Evolutionary conservation across 2,329 filamentous ascomycete genomes (phyloP), one percentile per base, ranked within the genome.

Genomic region (Blastomyces silverae): DNA sequence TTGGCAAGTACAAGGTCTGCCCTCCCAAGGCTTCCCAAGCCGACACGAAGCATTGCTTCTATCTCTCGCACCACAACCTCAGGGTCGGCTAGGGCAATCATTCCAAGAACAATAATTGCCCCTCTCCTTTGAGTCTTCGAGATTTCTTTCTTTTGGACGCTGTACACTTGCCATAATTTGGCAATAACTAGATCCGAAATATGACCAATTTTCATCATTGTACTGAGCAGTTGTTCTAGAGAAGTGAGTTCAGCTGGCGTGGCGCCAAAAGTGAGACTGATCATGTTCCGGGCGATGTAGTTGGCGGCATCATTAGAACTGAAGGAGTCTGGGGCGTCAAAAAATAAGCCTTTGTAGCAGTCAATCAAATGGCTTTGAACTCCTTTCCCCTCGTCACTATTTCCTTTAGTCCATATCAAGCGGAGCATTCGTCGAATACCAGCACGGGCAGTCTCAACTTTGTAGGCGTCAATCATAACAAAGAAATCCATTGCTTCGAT

Each of bases 401-500:
- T 99, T 70, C 94, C 93, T 79, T 99, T 99, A 68, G 94, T 99
- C 94, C 94, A 99, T 76, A 99, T 99, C 25, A 99, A 83, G 63
- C 93, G 88, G 68, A 99, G 83, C 94, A 99, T 99, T 65, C 92
- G 89, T 66, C 93, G 86, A 72, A 99, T 97, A 65, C 95, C 94
- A 50, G 89, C 80, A 76, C 96, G 92, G 73, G 95, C 92, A 70
- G 94, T 91, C 75, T 97, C 90, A 65, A 99, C 89, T 76, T 95
- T 94, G 82, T 97, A 97, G 6, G 92, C 93, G 75, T 99, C 92
- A 56, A 94, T 89, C 56, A 96, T 87, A 70, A 95, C 92, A 70
- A 99, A 96, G 78, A 95, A 99, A 75, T 99, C 94, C 87, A 99
- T 99, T 20, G 95, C 94, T 76, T 99, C 95, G 67, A 99, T 96